Conservation (phyloP, 208 protist genomes). For the Trypanosoma scelopori region DNA sequence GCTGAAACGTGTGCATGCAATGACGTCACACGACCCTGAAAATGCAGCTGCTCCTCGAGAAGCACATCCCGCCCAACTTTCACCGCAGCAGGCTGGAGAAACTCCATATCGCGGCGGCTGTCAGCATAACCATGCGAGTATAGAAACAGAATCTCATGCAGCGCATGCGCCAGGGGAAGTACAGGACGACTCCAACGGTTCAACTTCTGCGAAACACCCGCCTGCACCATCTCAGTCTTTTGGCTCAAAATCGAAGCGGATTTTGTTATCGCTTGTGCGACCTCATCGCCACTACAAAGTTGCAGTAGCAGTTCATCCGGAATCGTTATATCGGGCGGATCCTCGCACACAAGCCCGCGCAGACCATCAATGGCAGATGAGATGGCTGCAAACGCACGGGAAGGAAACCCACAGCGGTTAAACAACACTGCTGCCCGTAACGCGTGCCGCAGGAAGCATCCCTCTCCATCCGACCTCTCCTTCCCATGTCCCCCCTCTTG, state of each 20-base stretch:
- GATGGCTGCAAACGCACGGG: constrained; percentile 20
- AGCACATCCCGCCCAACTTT: constrained; percentile 55
- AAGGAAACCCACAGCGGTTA: constrained; percentile 29
- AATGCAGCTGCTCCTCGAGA: constrained; percentile 37
- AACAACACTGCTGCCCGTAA: constrained; percentile 19
- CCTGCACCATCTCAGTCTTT: background rate
- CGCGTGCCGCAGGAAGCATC: constrained; percentile 17
- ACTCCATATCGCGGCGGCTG: constrained; percentile 61
- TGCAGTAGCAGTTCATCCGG: constrained; percentile 8
- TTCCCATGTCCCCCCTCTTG: background rate
- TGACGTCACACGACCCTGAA: constrained; percentile 56
- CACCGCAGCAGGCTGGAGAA: constrained; percentile 59
- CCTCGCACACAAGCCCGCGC: constrained; percentile 28
- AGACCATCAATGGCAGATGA: constrained; percentile 22
- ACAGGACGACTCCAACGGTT: constrained; percentile 23
- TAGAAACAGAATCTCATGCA: constrained; percentile 44
- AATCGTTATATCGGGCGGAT: constrained; percentile 16
- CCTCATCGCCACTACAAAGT: background rate
- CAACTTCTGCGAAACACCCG: constrained; percentile 1
- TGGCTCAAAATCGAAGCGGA: background rate
- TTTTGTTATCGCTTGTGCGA: background rate
- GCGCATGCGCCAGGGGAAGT: constrained; percentile 44
- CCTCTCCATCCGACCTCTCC: constrained; percentile 15
- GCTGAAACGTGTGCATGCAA: constrained; percentile 41
- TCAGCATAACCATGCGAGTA: constrained; percentile 68